phyloP scores from a whole-genome alignment of 768 basidiomycete genomes.

The Lactarius psammicola region DNA sequence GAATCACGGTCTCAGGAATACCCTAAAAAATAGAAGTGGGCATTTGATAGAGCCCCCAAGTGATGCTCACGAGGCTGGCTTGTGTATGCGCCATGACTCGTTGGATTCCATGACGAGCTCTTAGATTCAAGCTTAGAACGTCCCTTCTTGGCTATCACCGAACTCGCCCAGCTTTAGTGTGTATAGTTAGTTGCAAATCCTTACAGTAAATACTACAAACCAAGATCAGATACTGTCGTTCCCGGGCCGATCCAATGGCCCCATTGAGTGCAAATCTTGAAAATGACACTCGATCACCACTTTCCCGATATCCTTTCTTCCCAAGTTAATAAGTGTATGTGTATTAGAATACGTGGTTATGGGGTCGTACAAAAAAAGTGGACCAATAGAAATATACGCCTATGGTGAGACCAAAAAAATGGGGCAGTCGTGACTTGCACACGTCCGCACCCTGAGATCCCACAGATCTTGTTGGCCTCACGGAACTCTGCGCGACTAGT shows the following conservation, averaged over 20 bases:
- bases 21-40: conserved; percentile 17
- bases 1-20: conserved; percentile 26
- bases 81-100: conserved; percentile 18
- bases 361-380: background rate
- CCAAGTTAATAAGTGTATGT: background rate
- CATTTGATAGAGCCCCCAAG: conserved; percentile 4
- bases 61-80: conserved; percentile 14
- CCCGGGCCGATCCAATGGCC: background rate
- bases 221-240: background rate
- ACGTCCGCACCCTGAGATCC: too few species aligned
- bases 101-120: conserved; percentile 10
- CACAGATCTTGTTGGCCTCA: too few species aligned
- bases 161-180: background rate
- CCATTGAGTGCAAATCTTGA: background rate
- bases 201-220: background rate
- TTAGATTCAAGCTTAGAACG: background rate
- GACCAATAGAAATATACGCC: too few species aligned
- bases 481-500: too few species aligned
- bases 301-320: background rate
- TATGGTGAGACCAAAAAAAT: background rate
- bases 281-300: background rate
- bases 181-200: background rate
- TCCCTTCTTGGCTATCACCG: background rate
- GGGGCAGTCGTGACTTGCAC: background rate
- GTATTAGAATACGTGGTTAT: background rate